phyloP scores from a whole-genome alignment of 352 stramenopile genomes.

The Thraustotheca clavata region DNA sequence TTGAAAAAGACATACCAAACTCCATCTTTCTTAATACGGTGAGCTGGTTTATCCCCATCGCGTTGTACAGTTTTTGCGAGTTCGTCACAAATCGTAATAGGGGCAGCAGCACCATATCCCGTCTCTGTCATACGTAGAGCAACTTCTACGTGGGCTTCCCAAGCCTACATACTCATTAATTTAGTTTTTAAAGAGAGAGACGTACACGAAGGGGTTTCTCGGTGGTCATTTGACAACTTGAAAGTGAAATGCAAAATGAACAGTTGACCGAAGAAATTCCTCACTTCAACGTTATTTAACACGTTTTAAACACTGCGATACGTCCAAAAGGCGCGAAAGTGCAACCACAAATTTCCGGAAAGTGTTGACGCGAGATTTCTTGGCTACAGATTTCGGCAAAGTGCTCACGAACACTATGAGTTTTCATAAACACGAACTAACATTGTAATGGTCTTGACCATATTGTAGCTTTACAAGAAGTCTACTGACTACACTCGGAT shows the following conservation, averaged over 20 bases:
- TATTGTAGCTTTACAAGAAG: no score
- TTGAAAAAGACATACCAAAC: slow-evolving; percentile 42
- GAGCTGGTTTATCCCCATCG: slow-evolving; percentile 41
- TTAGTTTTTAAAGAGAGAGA: background rate
- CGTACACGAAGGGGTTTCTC: background rate
- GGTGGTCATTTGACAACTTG: background rate
- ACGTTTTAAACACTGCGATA: background rate
- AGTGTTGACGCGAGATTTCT: slow-evolving; percentile 9
- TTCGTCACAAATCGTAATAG: slow-evolving; percentile 44
- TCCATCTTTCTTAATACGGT: slow-evolving; percentile 65
- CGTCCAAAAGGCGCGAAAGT: background rate
- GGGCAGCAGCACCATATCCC: slow-evolving; percentile 33
- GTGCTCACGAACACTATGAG: no score
- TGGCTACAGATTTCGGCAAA: no score
- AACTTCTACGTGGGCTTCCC: slow-evolving; percentile 82
- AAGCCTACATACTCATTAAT: slow-evolving; percentile 31
- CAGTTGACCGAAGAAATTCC: background rate
- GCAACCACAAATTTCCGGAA: no score
- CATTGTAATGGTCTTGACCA: no score
- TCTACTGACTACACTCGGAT: no score
- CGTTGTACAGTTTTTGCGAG: slow-evolving; percentile 53
- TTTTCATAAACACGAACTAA: no score
- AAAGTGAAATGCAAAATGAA: background rate
- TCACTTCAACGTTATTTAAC: background rate
- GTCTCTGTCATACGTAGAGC: slow-evolving; percentile 54